phyloP scores from a whole-genome alignment of 495 filamentous ascomycete genomes.

The Entonaema liquescens region DNA sequence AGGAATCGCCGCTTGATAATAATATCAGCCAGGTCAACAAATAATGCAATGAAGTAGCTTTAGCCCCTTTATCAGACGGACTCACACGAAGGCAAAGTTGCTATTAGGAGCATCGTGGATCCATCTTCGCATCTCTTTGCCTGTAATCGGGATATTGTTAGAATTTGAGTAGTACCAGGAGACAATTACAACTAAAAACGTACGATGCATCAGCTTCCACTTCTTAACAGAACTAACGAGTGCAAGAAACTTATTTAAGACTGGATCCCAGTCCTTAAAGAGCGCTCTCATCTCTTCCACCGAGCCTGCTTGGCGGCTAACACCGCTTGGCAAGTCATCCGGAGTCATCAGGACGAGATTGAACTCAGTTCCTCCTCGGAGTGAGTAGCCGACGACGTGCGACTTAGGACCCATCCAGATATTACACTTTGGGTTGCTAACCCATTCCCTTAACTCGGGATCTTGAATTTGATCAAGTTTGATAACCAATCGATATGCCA shows the following conservation, averaged over 20 bases:
- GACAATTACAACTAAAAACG: conserved; percentile 17
- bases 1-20: conserved; percentile 59
- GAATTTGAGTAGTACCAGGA: not conserved
- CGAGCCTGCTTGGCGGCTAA: conserved; percentile 50
- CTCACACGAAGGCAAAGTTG: conserved; percentile 44
- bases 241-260: conserved; percentile 41
- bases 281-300: conserved; percentile 55
- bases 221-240: conserved; percentile 44
- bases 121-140: conserved; percentile 44
- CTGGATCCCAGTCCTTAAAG: conserved; percentile 60
- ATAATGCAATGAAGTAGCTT: not conserved
- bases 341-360: conserved; percentile 64
- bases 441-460: conserved; percentile 53
- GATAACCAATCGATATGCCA: conserved; percentile 64
- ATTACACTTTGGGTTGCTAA: conserved; percentile 62
- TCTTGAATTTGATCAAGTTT: conserved; percentile 55
- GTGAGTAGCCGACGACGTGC: conserved; percentile 63
- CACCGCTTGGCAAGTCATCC: conserved; percentile 53
- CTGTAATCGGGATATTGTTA: conserved; percentile 24
- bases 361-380: conserved; percentile 58
- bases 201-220: conserved; percentile 50
- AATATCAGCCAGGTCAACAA: not conserved
- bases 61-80: not conserved
- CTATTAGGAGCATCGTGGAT: conserved; percentile 26
- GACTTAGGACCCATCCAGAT: conserved; percentile 71